Evolutionary conservation across 768 basidiomycete genomes (phyloP).

Genomic region (Amanita phalloides): DNA sequence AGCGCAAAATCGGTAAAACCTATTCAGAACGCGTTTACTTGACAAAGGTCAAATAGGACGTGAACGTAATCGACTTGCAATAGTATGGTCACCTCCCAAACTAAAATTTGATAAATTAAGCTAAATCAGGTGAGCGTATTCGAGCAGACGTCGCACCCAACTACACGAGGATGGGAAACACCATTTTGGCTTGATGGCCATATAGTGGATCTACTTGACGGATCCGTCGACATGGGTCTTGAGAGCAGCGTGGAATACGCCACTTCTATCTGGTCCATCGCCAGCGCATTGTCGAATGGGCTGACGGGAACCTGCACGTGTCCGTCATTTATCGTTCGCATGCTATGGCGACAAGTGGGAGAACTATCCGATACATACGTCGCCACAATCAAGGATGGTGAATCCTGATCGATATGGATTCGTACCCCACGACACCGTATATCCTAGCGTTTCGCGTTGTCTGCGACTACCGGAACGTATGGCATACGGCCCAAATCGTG

Average conservation of each 20-base stretch:
- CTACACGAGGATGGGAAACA: too few relatives aligned
- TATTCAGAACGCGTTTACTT: too few relatives aligned
- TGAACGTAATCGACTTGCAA: too few relatives aligned
- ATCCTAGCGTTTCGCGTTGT: constrained; percentile 44
- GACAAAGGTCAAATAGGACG: too few relatives aligned
- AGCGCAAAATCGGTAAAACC: constrained; percentile 45
- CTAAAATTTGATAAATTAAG: too few relatives aligned
- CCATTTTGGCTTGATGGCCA: too few relatives aligned
- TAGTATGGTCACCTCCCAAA: too few relatives aligned
- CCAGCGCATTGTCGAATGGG: constrained; percentile 76
- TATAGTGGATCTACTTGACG: constrained; percentile 22
- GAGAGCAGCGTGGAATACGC: constrained; percentile 29
- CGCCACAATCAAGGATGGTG: constrained; percentile 75
- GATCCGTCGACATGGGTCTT: constrained; percentile 10
- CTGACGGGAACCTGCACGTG: constrained; percentile 54
- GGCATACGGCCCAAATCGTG: constrained; percentile 80
- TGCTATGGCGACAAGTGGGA: neutral
- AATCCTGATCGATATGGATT: constrained; percentile 51
- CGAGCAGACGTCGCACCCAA: constrained; percentile 14
- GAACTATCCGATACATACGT: constrained; percentile 31
- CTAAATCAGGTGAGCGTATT: constrained; percentile 21
- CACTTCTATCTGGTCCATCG: constrained; percentile 79
- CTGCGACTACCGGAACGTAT: constrained; percentile 74
- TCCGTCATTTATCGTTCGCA: neutral
- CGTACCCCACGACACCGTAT: constrained; percentile 61